Conservation (phyloP, 1,139 yeast species). For the Blastobotrys niveus region DNA sequence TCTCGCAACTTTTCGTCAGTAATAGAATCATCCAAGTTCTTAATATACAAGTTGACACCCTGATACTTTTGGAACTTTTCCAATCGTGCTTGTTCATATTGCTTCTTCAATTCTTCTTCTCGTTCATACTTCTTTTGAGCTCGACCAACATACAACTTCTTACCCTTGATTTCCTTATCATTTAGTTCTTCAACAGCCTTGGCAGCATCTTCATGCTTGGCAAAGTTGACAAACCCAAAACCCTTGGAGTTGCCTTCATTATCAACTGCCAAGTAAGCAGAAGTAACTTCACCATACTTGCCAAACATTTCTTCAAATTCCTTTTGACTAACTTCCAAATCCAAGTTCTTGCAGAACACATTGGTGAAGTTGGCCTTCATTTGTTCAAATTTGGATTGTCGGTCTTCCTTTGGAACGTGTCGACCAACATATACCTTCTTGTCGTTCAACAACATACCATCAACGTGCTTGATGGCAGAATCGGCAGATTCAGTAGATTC, state of each 20-base stretch:
- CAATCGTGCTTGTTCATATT: constrained; percentile 86
- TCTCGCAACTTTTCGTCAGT: constrained; percentile 89
- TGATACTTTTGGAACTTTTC: constrained; percentile 93
- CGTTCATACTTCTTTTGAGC: constrained; percentile 99
- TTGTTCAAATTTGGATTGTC: constrained; percentile 90
- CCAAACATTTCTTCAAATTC: constrained; percentile 69
- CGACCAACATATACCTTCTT: constrained; percentile 95
- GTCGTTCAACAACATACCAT: constrained; percentile 98
- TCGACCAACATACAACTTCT: constrained; percentile 90
- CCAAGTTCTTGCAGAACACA: constrained; percentile 88
- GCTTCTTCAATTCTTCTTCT: constrained; percentile 91
- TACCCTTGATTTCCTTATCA: constrained; percentile 73
- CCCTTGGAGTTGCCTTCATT: constrained; percentile 89
- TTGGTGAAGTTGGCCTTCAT: constrained; percentile 92
- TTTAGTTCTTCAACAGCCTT: constrained; percentile 90
- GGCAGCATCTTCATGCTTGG: constrained; percentile 78
- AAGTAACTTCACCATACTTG: constrained; percentile 75
- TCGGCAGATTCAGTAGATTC: constrained; percentile 90
- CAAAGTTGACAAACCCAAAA: constrained; percentile 92
- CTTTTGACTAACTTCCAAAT: constrained; percentile 59
- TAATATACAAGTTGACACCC: constrained; percentile 94
- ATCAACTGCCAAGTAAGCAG: constrained; percentile 76
- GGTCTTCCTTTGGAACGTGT: constrained; percentile 89
- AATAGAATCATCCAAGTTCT: constrained; percentile 90
- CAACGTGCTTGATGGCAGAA: constrained; percentile 94